Evolutionary conservation across 1,284 basidiomycete species (phyloP), one percentile per base, ranked within the genome.

Genomic region (Cryptococcus maquisensis): DNA sequence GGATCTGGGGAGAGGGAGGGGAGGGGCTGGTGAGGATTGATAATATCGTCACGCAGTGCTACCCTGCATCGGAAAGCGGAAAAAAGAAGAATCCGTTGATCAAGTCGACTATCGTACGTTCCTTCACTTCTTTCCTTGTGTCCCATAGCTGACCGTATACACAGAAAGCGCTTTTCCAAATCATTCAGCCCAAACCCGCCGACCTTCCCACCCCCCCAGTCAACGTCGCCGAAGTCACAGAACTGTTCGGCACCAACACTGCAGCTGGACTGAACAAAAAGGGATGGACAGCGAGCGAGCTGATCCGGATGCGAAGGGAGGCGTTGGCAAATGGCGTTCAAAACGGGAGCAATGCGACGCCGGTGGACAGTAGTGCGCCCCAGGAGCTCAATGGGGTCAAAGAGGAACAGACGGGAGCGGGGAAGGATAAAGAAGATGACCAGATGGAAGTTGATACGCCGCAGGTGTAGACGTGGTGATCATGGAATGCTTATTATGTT

Each of bases 1-100:
- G 87, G 1, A 77, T 94, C 3, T 73, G 71, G 66, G 72, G 69
- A 8, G 43, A 55, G 10, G 55, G 60, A 13, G 69, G 67, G 8
- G 64, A 67, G 32, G 56, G 57, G 5, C 52, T 73, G 36, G 41
- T 26, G 16, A 49, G 59, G 47, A 54, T 73, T 37, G 66, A 71
- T 56, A 58, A 57, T 42, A 60, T 74, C 13, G 59, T 63, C 4
- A 62, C 54, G 32, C 59, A 51, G 28, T 32, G 28, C 28, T 32
- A 32, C 28, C 20, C 57, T 76, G 23, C 72, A 73, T 49, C 56
- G 4, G 64, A 66, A 16, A 42, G 46, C 21, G 52, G 60, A 20
- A 60, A 60, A 49, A 61, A 63, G 47, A 66, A 65, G 52, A 67
- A 67, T 44, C 61, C 65, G 0, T 50, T 74, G 13, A 61, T 73